Conservation (phyloP, 202 grass and related monocot species). For the Elaeis oleifera region DNA sequence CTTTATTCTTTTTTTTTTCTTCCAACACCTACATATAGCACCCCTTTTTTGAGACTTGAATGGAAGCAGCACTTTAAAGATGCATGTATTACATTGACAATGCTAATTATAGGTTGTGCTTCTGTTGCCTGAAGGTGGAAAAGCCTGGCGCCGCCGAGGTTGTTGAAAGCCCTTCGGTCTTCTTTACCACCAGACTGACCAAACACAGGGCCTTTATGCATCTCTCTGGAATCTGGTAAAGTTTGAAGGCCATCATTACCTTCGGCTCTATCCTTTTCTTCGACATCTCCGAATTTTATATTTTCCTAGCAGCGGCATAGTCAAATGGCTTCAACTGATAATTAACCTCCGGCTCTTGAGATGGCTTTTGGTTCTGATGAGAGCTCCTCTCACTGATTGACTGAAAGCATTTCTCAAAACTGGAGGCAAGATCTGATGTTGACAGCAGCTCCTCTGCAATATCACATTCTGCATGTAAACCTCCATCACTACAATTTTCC, state of each 20-base stretch:
- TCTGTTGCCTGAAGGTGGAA: slow-evolving; percentile 49
- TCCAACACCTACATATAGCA: no score
- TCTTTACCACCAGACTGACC: slow-evolving; percentile 7
- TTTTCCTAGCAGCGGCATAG: slow-evolving; percentile 54
- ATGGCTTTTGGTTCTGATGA: no score
- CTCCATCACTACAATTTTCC: background rate
- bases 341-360: no score
- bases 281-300: slow-evolving; percentile 27
- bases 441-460: slow-evolving; percentile 17
- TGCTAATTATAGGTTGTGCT: slow-evolving; percentile 36
- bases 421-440: slow-evolving; percentile 31
- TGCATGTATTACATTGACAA: slow-evolving; percentile 6
- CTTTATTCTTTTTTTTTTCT: no score
- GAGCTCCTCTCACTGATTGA: slow-evolving; percentile 40
- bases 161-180: slow-evolving; percentile 31
- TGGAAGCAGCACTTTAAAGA: no score
- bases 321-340: slow-evolving; percentile 44
- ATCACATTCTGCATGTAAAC: slow-evolving; percentile 12
- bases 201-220: background rate
- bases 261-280: slow-evolving; percentile 2
- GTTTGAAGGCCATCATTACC: background rate
- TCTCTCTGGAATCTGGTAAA: background rate
- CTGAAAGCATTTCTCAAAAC: slow-evolving; percentile 41
- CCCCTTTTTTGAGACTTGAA: no score
- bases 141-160: slow-evolving; percentile 30